Evolutionary conservation across 139 green algal genomes (phyloP), one percentile per base, ranked within the genome.

Genomic region (Micractinium sp.): DNA sequence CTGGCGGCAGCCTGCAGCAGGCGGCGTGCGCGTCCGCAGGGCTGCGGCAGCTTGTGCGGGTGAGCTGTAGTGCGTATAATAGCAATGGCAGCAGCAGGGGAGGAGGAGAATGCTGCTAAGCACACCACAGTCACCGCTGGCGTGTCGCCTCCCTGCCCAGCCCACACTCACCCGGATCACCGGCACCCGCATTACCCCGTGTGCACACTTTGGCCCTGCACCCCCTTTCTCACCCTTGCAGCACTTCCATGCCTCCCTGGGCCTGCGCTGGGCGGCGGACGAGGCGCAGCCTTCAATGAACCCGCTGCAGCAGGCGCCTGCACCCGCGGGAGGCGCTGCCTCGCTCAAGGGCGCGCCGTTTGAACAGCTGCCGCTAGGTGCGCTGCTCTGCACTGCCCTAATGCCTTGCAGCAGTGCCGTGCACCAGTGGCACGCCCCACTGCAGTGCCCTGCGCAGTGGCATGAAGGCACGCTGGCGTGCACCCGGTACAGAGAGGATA

Each of bases 281-380:
- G 85, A 29, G 20, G 56, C 67, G 36, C 14, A 27, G 1, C 61
- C 53, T 1, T n/a, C 60, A 2, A 87, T 92, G 16, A 92, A 92
- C 47, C 89, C 89, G 23, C 77, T 92, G 61, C 89, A 92, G 76
- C 89, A 92, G 66, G 84, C 76, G 63, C 85, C 85, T 15, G 31
- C 75, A 7, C 41, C 89, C 12, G n/a, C 23, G 27, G 61, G 38
- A 23, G 39, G 69, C 31, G 33, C 35, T n/a, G 53, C 81, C 53
- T 76, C 76, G 25, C 83, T 69, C 31, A 60, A 80, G 33, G 75
- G 38, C 16, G 63, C 35, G 5, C 29, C 53, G 47, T 56, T 56
- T 56, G 47, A 56, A 5, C 47, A 56, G 74, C n/a, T 29, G 2
- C 74, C 71, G 15, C 71, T 77, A 77, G 71, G 74, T 41, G 74